phyloP scores from a whole-genome alignment of 2,329 filamentous ascomycete species.

The Penicillium sp. region DNA sequence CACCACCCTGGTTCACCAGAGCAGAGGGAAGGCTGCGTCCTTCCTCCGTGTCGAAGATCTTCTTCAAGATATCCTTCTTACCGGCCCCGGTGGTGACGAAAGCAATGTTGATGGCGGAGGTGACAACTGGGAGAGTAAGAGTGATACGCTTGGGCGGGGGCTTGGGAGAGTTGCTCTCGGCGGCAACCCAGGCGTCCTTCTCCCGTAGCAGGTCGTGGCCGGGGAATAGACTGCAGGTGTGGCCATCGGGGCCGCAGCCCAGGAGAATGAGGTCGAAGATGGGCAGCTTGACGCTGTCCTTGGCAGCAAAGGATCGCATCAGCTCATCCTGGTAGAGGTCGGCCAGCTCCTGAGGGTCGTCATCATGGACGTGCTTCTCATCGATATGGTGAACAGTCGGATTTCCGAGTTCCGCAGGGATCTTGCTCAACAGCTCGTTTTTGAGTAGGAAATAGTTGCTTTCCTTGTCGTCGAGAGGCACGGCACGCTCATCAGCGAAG shows the following conservation, averaged over 20 bases:
- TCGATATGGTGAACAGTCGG: conserved; percentile 80
- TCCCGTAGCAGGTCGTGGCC: conserved; percentile 82
- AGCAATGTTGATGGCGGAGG: conserved; percentile 76
- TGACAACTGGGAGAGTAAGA: conserved; percentile 83
- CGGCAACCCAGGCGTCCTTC: conserved; percentile 82
- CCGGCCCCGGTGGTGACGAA: conserved; percentile 86
- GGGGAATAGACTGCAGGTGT: conserved; percentile 95
- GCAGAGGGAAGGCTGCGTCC: conserved; percentile 73
- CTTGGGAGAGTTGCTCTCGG: conserved; percentile 91
- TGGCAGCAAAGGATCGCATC: conserved; percentile 78
- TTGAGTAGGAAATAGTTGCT: conserved; percentile 92
- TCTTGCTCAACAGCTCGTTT: conserved; percentile 80
- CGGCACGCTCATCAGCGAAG: conserved; percentile 95
- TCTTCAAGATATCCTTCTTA: conserved; percentile 88
- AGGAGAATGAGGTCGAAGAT: conserved; percentile 93
- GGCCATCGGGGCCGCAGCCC: conserved; percentile 90
- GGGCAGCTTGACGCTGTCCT: conserved; percentile 89
- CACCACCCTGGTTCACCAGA: conserved; percentile 76
- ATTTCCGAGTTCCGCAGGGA: conserved; percentile 61
- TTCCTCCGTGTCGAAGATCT: conserved; percentile 79
- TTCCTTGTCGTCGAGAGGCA: conserved; percentile 84
- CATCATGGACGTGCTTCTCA: conserved; percentile 59
- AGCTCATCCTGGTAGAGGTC: conserved; percentile 89
- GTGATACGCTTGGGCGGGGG: conserved; percentile 88
- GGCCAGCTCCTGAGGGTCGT: conserved; percentile 85